Percentiles rank a stretch among this genome's conserved stretches.
These are phyloP conservation scores for Haplosporangium sp. DNA, from an alignment of 371 early-diverging fungal species.

Conservation along the genomic window DNA sequence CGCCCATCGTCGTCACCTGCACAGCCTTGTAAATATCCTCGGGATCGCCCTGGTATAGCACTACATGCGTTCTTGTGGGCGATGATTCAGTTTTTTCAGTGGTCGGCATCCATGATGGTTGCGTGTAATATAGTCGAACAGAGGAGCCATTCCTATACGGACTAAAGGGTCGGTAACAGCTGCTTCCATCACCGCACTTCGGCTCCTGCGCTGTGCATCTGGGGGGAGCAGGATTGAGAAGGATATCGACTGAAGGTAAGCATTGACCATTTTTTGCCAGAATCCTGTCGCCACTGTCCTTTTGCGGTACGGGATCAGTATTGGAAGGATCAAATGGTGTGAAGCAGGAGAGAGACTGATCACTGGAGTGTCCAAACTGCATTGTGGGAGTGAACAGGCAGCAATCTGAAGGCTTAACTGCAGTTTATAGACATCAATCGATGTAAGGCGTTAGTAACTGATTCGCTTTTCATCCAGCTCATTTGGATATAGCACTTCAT, in stretches of 20 bases:
- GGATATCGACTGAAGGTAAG: slow-evolving; percentile 29
- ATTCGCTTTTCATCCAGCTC: too few relatives aligned
- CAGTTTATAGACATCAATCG: background rate
- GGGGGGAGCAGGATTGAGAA: slow-evolving; percentile 11
- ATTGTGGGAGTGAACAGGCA: slow-evolving; percentile 61
- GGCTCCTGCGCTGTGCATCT: slow-evolving; percentile 17
- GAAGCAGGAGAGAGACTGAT: slow-evolving; percentile 64
- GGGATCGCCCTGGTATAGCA: slow-evolving; percentile 35
- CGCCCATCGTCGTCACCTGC: slow-evolving; percentile 70
- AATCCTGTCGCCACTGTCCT: slow-evolving; percentile 11
- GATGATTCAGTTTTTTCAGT: slow-evolving; percentile 57
- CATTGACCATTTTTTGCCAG: slow-evolving; percentile 39
- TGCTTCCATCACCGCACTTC: slow-evolving; percentile 12
- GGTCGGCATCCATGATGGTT: slow-evolving; percentile 62
- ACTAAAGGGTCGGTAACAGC: slow-evolving; percentile 71
- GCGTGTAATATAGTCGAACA: slow-evolving; percentile 62
- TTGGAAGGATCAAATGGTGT: slow-evolving; percentile 37
- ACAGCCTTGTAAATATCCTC: slow-evolving; percentile 58
- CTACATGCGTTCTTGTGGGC: slow-evolving; percentile 2
- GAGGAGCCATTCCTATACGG: slow-evolving; percentile 65
- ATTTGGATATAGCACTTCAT: too few relatives aligned
- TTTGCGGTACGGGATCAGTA: slow-evolving; percentile 7
- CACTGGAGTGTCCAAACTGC: slow-evolving; percentile 66
- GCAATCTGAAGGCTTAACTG: slow-evolving; percentile 56
- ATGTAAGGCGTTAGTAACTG: background rate